These are phyloP conservation scores for Botrytis tulipae DNA, from an alignment of 2,329 filamentous ascomycete species.

Conservation along the genomic window DNA sequence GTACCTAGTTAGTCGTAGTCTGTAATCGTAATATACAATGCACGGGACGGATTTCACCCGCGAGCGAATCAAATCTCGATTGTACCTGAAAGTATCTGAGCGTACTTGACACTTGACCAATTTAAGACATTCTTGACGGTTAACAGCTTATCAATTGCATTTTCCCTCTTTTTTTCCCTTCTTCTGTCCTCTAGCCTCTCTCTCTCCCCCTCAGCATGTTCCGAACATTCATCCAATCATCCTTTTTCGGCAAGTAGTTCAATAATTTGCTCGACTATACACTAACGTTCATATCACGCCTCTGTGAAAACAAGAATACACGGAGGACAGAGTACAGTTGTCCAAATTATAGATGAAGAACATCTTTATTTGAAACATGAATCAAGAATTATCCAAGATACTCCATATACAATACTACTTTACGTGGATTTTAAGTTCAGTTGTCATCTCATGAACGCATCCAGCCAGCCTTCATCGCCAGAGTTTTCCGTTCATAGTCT, in stretches of 20 bases:
- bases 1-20: background rate
- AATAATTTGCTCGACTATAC: background rate
- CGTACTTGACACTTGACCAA: constrained; percentile 8
- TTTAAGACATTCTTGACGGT: background rate
- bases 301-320: background rate
- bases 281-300: background rate
- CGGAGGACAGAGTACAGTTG: background rate
- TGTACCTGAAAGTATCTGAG: background rate
- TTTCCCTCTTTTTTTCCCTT: background rate
- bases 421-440: background rate
- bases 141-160: background rate
- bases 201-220: background rate
- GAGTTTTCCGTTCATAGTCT: background rate
- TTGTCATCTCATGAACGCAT: background rate
- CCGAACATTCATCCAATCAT: background rate
- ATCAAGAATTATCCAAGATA: background rate
- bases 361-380: background rate
- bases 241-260: background rate
- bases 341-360: constrained; percentile 1
- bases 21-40: background rate
- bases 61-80: background rate
- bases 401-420: background rate
- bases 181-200: background rate
- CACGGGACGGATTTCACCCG: constrained; percentile 3
- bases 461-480: background rate